These are phyloP conservation scores for Salicornia ramosissima DNA, from an alignment of 148 eudicot genomes.

Conservation along the genomic window DNA sequence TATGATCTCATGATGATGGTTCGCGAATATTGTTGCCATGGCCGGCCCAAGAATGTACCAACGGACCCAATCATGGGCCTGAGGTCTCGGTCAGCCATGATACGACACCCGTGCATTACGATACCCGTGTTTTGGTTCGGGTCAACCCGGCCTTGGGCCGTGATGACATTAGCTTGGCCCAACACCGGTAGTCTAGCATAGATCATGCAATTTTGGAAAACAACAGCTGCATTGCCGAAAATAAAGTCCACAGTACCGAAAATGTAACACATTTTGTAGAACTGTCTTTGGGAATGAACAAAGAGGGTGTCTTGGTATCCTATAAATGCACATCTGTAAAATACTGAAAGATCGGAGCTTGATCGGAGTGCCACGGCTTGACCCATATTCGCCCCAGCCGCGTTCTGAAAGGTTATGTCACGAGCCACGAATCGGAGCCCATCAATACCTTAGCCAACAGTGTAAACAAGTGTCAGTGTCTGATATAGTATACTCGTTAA, in stretches of 20 bases:
- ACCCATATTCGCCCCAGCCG: conserved; percentile 48
- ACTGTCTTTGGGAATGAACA: conserved; percentile 69
- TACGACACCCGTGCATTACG: conserved; percentile 49
- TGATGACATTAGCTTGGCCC: conserved; percentile 46
- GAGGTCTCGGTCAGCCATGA: conserved; percentile 56
- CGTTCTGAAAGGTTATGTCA: conserved; percentile 67
- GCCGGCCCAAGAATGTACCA: conserved; percentile 59
- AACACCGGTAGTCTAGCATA: conserved; percentile 36
- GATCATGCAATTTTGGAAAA: conserved; percentile 55
- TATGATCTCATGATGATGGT: conserved; percentile 42
- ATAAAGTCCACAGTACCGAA: conserved; percentile 69
- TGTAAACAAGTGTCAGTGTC: too few relatives aligned
- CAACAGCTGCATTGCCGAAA: conserved; percentile 63
- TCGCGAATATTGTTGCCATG: conserved; percentile 58
- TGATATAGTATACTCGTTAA: too few relatives aligned
- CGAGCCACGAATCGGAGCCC: conserved; percentile 74
- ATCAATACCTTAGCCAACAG: conserved; percentile 56
- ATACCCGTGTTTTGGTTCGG: conserved; percentile 67
- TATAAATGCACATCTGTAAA: conserved; percentile 51
- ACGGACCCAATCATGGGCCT: conserved; percentile 15
- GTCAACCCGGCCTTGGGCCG: conserved; percentile 58
- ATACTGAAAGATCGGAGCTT: conserved; percentile 61
- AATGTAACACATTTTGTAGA: conserved; percentile 55
- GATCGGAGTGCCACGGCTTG: conserved; percentile 75
- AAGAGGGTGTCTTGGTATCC: conserved; percentile 82